phyloP scores from a whole-genome alignment of 2,329 filamentous ascomycete genomes.

The Trichoderma pleuroti region DNA sequence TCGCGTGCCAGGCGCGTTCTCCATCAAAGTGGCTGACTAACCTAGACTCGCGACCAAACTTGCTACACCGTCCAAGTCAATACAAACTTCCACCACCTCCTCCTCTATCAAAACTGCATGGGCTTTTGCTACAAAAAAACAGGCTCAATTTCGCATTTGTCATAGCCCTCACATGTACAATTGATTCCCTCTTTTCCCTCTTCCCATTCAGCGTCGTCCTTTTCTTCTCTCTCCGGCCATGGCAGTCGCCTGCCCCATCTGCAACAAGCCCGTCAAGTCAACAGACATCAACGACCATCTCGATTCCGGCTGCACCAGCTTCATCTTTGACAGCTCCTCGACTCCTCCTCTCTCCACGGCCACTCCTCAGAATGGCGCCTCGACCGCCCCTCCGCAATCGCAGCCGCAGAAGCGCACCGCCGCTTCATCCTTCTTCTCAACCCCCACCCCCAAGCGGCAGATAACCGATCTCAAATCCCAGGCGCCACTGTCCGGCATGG shows the following conservation, averaged over 20 bases:
- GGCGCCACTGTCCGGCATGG: conserved; percentile 35
- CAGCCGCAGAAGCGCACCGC: conserved; percentile 52
- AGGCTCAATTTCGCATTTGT: not conserved
- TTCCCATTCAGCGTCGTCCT: not conserved
- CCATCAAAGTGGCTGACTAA: not conserved
- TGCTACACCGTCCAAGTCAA: not conserved
- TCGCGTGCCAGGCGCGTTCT: conserved; percentile 3
- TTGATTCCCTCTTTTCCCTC: not conserved
- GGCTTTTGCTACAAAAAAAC: not conserved
- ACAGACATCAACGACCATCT: conserved; percentile 84
- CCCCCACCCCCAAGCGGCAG: conserved; percentile 55
- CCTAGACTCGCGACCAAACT: not conserved
- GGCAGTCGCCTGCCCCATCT: conserved; percentile 72
- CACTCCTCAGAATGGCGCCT: conserved; percentile 24
- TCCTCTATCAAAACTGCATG: not conserved
- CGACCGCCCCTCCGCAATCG: conserved; percentile 28
- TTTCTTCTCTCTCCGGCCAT: not conserved
- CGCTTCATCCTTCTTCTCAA: conserved; percentile 59
- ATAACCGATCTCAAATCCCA: conserved; percentile 30
- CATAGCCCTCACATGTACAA: not conserved
- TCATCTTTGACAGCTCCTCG: conserved; percentile 52
- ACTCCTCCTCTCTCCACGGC: conserved; percentile 34
- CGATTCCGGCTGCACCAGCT: conserved; percentile 73
- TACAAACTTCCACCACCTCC: not conserved
- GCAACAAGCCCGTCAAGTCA: conserved; percentile 67